A percentile compares a stretch with the other conserved stretches of the same genome.
phyloP scores from a whole-genome alignment of 2,329 filamentous ascomycete genomes.

The Tolypocladium cylindrosporum region DNA sequence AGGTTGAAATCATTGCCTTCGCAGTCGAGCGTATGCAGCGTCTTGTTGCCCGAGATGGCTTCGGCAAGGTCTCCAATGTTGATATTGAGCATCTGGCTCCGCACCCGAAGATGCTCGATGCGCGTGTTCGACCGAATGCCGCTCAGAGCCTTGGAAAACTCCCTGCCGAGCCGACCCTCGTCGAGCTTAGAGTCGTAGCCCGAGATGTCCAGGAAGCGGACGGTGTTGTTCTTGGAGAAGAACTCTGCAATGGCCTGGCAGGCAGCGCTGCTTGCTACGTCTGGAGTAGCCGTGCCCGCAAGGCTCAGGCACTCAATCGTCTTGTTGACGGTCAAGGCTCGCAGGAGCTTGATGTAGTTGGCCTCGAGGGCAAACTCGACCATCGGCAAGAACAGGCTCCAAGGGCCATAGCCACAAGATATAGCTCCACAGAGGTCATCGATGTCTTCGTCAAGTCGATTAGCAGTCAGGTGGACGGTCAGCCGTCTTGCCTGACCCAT shows the following conservation, averaged over 20 bases:
- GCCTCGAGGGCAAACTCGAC: slow-evolving; percentile 43
- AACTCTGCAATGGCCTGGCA: slow-evolving; percentile 38
- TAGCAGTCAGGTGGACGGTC: slow-evolving; percentile 39
- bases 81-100: slow-evolving; percentile 44
- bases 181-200: slow-evolving; percentile 48
- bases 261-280: slow-evolving; percentile 34
- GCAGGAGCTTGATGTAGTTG: slow-evolving; percentile 40
- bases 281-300: slow-evolving; percentile 41
- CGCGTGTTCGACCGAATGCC: slow-evolving; percentile 34
- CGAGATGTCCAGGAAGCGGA: slow-evolving; percentile 46
- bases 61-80: slow-evolving; percentile 43
- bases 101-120: slow-evolving; percentile 41
- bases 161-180: slow-evolving; percentile 43
- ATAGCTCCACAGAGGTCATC: slow-evolving; percentile 40
- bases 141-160: slow-evolving; percentile 39
- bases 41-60: slow-evolving; percentile 37
- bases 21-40: slow-evolving; percentile 42
- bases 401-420: slow-evolving; percentile 35
- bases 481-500: slow-evolving; percentile 38
- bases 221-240: slow-evolving; percentile 38
- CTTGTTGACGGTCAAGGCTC: slow-evolving; percentile 37
- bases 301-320: slow-evolving; percentile 43
- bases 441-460: slow-evolving; percentile 42
- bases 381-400: slow-evolving; percentile 44
- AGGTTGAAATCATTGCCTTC: slow-evolving; percentile 45